Evolutionary conservation across 805 yeast genomes (phyloP), one percentile per base, ranked within the genome.

Genomic region (Aciculoconidium aculeatum): DNA sequence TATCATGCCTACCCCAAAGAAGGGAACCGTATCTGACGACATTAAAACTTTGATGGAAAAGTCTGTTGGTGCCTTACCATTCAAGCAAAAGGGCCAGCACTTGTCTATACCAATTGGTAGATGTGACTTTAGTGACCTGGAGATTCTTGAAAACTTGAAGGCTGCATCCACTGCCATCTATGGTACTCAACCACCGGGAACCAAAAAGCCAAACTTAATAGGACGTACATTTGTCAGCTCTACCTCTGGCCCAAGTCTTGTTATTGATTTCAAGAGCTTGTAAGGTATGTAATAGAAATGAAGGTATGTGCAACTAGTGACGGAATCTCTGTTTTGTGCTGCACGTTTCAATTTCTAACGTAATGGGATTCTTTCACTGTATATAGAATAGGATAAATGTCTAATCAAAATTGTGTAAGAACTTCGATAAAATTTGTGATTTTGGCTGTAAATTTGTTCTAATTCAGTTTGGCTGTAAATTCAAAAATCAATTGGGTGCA

Each of bases 1-100:
- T 14, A 67, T 92, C 43, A 80, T 88, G 83, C 97, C 98, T 26
- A 70, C 72, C 24, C 77, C 72, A 9, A 87, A 86, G 61, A 81
- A 77, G 49, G 95, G 95, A 11, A 87, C 96, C 1, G 92, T 90
- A 6, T 62, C 80, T 1, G 71, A 73, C n/a, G 75, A 86, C 44
- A 59, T 86, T 17, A 61, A 60, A 12, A 53, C 54, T 6, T 58
- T 80, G 34, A 67, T 88, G 35, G 47, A 55, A 20, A 58, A 65
- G 6, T 74, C 77, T 28, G 58, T 75, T 24, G 92, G 92, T 17
- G 72, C 83, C 22, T 66, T 76, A 45, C 79, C 85, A 11, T 86
- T 83, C 67, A 83, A 83, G 65, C 94, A 87, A 58, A 72, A 69
- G 44, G 74, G 70, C 23, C 65, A 68, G 25, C 65, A 66, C 37